Percentiles rank a stretch among this genome's conserved stretches.
phyloP scores from a whole-genome alignment of 1,139 yeast genomes.

The Saccharomyces uvarum region DNA sequence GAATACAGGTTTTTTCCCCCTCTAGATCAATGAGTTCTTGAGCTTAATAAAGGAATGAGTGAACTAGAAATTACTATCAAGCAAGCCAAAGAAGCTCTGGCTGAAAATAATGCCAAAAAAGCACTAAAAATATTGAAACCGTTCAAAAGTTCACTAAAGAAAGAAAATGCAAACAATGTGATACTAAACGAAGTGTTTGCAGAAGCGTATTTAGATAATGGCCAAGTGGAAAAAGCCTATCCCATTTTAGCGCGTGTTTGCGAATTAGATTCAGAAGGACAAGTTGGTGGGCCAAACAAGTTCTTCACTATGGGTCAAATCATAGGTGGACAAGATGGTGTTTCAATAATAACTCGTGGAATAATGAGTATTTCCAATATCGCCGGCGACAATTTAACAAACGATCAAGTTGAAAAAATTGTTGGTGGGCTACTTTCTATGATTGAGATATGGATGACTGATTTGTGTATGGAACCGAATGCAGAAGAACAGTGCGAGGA shows the following conservation, averaged over 20 bases:
- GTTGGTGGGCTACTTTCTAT: constrained; percentile 76
- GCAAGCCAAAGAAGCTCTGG: constrained; percentile 33
- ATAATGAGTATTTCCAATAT: constrained; percentile 39
- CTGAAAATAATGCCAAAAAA: constrained; percentile 34
- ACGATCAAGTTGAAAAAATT: constrained; percentile 38
- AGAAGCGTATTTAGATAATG: constrained; percentile 70
- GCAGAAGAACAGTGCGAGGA: constrained; percentile 79
- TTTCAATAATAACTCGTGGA: constrained; percentile 59
- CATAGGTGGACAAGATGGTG: constrained; percentile 73
- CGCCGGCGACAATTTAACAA: constrained; percentile 27
- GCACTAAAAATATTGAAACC: constrained; percentile 38
- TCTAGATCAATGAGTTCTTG: neutral
- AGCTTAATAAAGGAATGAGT: constrained; percentile 12
- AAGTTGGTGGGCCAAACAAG: constrained; percentile 59
- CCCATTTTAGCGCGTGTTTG: constrained; percentile 56
- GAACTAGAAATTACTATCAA: constrained; percentile 16
- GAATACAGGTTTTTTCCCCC: neutral
- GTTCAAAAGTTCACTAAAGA: constrained; percentile 24
- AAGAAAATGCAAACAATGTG: constrained; percentile 30
- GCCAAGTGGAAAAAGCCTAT: constrained; percentile 72
- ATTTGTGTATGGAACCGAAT: constrained; percentile 84
- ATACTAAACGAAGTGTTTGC: constrained; percentile 45
- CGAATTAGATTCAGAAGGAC: constrained; percentile 60
- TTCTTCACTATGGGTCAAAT: constrained; percentile 88
- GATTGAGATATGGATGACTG: constrained; percentile 99